Base-by-base conservation (phyloP, 2,329 filamentous ascomycete species). In the Fusarium sp. region DNA sequence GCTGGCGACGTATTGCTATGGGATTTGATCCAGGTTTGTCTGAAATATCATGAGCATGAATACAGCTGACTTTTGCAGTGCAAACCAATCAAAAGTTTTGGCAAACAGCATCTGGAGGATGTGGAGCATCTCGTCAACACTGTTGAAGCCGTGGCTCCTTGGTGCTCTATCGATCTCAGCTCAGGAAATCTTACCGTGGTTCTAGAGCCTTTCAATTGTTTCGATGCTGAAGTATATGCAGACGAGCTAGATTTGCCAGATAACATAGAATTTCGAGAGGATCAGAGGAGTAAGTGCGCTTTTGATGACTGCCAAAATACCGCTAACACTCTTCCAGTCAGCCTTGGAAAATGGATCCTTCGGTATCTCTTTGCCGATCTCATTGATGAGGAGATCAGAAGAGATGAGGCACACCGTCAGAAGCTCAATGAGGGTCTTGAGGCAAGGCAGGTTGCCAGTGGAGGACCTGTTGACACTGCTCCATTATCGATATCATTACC, bases 141-240 rank as follows among this genome's bases (percentile, higher is more conserved):
- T 0, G 87, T 89, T 18, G 94, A 97, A 79, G 95, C 92, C 36
- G 94, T 98, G 42, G 93, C 95, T 8, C 95, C 97, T 59, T 99
- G 96, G 96, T 99, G 96, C 79, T 94, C 94, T 4, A 93, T 98
- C 58, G 94, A 99, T 78, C 95, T 95, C 25, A 92, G 95, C 75
- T 98, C 95, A 8, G 96, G 96, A 39, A 94, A 93, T 70, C 85
- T 99, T 61, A 95, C 94, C 4, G 95, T 98, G 6, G 92, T 97
- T 22, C 82, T 99, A 22, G 96, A 99, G 79, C 94, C 95, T 44
- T 97, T 96, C 77, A 97, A 97, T 75, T 98, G 95, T 80, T 99
- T 99, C 76, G 96, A 99, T 81, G 96, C 95, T 20, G 96, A 99
- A 79, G 93, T 97, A 81, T 99, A 99, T 80, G 95, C 94, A 2